Conservation (phyloP, 306 rosid genomes). For the Sicyos edulis region DNA sequence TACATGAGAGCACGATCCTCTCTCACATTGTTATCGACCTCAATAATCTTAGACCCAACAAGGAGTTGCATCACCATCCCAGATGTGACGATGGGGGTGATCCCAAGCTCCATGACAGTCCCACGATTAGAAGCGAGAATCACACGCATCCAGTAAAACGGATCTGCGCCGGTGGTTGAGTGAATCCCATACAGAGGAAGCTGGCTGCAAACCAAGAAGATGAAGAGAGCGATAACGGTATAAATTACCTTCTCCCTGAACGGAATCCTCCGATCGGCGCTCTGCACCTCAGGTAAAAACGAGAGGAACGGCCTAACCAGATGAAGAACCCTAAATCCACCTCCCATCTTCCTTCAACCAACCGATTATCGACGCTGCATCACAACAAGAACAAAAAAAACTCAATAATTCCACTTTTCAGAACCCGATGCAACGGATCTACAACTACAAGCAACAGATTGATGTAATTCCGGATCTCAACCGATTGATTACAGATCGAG, state of each 20-base stretch:
- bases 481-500: background rate
- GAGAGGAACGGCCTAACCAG: conserved; percentile 86
- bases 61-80: conserved; percentile 90
- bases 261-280: conserved; percentile 80
- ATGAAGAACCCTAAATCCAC: conserved; percentile 95
- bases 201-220: conserved; percentile 89
- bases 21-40: conserved; percentile 88
- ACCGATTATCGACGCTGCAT: background rate
- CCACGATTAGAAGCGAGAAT: conserved; percentile 92
- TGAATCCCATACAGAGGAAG: conserved; percentile 93
- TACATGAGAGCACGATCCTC: conserved; percentile 94
- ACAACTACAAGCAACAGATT: background rate
- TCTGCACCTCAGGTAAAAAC: conserved; percentile 86
- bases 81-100: conserved; percentile 90
- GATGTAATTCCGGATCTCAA: background rate
- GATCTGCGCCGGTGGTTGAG: conserved; percentile 93
- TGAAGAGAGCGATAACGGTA: conserved; percentile 77
- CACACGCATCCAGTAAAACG: conserved; percentile 95
- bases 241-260: conserved; percentile 93
- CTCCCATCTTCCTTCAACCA: conserved; percentile 54
- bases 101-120: conserved; percentile 95
- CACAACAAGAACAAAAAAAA: background rate
- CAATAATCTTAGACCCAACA: conserved; percentile 82
- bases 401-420: background rate
- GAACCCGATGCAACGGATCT: background rate